A percentile compares a stretch with the other conserved stretches of the same genome.
These are phyloP conservation scores for Aphanomyces euteiches DNA, from an alignment of 352 stramenopile genomes.

Conservation along the genomic window DNA sequence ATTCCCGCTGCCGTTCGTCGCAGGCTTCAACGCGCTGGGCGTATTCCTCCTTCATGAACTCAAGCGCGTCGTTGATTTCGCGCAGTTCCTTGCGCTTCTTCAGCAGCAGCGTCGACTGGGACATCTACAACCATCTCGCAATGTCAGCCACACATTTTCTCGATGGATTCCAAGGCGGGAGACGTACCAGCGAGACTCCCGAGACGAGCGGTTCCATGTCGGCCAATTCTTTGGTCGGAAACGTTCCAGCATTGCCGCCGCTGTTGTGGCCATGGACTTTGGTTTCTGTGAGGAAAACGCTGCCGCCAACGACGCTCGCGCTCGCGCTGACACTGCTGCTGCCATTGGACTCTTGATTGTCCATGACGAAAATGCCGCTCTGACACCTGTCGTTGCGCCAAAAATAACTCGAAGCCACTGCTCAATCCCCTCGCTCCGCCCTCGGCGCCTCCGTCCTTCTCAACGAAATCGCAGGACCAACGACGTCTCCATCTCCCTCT, in stretches of 20 bases:
- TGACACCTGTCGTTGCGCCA: too few relatives aligned
- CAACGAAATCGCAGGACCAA: too few relatives aligned
- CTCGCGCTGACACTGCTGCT: too few relatives aligned
- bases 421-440: too few relatives aligned
- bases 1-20: constrained; percentile 67
- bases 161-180: neutral
- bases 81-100: constrained; percentile 93
- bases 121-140: constrained; percentile 47
- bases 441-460: too few relatives aligned
- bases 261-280: constrained; percentile 46
- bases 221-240: constrained; percentile 49
- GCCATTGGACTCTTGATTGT: too few relatives aligned
- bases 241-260: too few relatives aligned
- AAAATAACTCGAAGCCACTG: too few relatives aligned
- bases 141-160: neutral
- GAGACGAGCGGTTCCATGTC: constrained; percentile 76
- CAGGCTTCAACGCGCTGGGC: constrained; percentile 84
- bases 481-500: too few relatives aligned
- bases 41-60: constrained; percentile 93
- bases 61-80: constrained; percentile 87
- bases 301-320: too few relatives aligned
- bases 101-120: constrained; percentile 86
- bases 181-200: constrained; percentile 48
- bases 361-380: too few relatives aligned
- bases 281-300: constrained; percentile 63